Evolutionary conservation across 306 rosid genomes (phyloP), one percentile per base, ranked within the genome.

Genomic region (Vigna nakashimae): DNA sequence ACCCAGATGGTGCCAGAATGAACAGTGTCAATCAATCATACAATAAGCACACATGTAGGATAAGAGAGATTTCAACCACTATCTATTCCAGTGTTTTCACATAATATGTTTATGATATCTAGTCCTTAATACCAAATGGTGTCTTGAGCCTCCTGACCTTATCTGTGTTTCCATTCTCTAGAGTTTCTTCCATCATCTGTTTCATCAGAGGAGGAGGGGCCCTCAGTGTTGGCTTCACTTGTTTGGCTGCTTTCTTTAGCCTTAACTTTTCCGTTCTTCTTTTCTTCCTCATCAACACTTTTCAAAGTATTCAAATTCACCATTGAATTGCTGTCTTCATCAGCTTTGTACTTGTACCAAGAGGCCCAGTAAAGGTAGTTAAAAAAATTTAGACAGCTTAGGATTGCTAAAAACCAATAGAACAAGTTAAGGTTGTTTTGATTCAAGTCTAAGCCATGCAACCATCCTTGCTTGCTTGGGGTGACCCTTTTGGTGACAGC

Each of bases 361-460:
- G 81, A 53, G 13, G 96, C 93, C 90, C 92, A 92, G 13, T 84
- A 90, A 30, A 94, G 69, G 77, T 84, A 94, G 85, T 83, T 87
- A n/a, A 86, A 76, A 72, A 94, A 92, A 75, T 94, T 92, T 12
- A 92, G 78, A 78, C 85, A 40, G 73, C 98, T 92, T 3, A 94
- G 84, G 17, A 89, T 84, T n/a, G 98, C 97, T 82, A 94, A 84
- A 80, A 94, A 92, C 90, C 90, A 94, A 75, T 89, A 94, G 64
- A 94, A 94, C 53, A 89, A 82, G 62, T 92, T 78, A 6, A 94
- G 83, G 73, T 92, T 87, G 87, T 84, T 88, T 14, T 76, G 38
- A 52, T 94, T 86, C 2, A 94, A 73, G 67, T 87, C 87, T 1
- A 51, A 18, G 2, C 97, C 97, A 71, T 90, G 83, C 42, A 90